Percentiles rank a stretch among this genome's conserved stretches.
Evolutionary conservation across 441 rosid genomes (phyloP).

Genomic region (Aquilaria agallochum): DNA sequence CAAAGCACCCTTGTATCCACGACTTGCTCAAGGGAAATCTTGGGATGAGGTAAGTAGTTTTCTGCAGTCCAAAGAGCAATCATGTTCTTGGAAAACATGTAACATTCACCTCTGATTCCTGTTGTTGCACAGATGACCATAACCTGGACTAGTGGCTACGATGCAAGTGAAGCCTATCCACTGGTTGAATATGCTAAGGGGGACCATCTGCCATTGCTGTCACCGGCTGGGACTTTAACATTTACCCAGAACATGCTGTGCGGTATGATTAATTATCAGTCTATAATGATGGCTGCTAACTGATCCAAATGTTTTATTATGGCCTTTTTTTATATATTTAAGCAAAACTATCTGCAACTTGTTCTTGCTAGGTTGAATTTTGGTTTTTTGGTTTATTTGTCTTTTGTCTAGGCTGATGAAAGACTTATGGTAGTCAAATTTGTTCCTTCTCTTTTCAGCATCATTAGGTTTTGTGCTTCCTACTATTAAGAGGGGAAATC

Average conservation of each 20-base stretch:
- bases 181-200: slow-evolving; percentile 70
- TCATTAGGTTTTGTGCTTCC: slow-evolving; percentile 2
- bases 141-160: slow-evolving; percentile 97
- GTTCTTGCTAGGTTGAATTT: too few relatives aligned
- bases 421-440: not conserved
- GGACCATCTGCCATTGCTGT: slow-evolving; percentile 32
- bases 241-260: slow-evolving; percentile 77
- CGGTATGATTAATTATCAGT: slow-evolving; percentile 41
- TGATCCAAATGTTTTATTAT: too few relatives aligned
- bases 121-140: slow-evolving; percentile 66
- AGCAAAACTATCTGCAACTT: too few relatives aligned
- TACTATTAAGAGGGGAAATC: not conserved
- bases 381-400: too few relatives aligned
- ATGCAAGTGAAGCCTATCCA: slow-evolving; percentile 68
- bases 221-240: slow-evolving; percentile 89
- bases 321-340: too few relatives aligned
- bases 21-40: slow-evolving; percentile 84
- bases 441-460: not conserved
- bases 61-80: not conserved
- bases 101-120: slow-evolving; percentile 11
- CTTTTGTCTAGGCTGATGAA: not conserved
- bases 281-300: too few relatives aligned
- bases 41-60: slow-evolving; percentile 75
- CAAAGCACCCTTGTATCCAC: slow-evolving; percentile 88
- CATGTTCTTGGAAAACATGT: not conserved